Conservation (phyloP, 768 basidiomycete genomes). For the Trametes sanguinea region DNA sequence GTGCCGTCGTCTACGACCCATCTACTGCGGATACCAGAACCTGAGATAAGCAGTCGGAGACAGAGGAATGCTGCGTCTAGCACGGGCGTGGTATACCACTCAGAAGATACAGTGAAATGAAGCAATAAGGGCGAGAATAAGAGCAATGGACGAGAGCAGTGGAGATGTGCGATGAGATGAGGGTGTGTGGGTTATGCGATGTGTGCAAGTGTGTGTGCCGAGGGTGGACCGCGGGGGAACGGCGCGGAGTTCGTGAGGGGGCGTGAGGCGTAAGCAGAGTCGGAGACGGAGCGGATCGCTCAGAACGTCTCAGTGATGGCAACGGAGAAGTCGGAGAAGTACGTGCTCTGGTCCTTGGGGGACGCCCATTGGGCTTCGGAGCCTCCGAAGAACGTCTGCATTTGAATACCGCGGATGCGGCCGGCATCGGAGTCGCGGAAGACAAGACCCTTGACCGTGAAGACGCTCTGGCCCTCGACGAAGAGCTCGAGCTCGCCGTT, state of each 20-base stretch:
- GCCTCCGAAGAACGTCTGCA: constrained; percentile 83
- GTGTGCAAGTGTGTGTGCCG: neutral
- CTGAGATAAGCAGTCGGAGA: neutral
- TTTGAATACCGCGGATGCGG: constrained; percentile 64
- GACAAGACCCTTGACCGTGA: constrained; percentile 57
- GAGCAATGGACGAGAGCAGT: constrained; percentile 2
- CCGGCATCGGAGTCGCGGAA: constrained; percentile 51
- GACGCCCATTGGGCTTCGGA: constrained; percentile 52
- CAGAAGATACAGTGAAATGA: neutral
- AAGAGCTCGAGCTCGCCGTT: constrained; percentile 77
- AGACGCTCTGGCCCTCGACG: constrained; percentile 63
- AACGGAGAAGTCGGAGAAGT: constrained; percentile 71
- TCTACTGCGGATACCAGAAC: constrained; percentile 12
- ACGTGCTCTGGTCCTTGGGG: constrained; percentile 60
- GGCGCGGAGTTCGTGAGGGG: constrained; percentile 8
- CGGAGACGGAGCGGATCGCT: constrained; percentile 12
- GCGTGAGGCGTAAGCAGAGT: neutral
- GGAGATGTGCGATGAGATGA: constrained; percentile 3
- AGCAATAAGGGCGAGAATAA: neutral
- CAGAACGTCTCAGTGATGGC: constrained; percentile 55
- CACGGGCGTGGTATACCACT: constrained; percentile 11
- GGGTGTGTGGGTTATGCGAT: too few species aligned
- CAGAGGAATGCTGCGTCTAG: constrained; percentile 21
- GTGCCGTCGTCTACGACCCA: constrained; percentile 13
- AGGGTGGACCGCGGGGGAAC: neutral